These are phyloP conservation scores for Venturia oleaginea DNA, from an alignment of 2,329 filamentous ascomycete species.

Conservation along the genomic window DNA sequence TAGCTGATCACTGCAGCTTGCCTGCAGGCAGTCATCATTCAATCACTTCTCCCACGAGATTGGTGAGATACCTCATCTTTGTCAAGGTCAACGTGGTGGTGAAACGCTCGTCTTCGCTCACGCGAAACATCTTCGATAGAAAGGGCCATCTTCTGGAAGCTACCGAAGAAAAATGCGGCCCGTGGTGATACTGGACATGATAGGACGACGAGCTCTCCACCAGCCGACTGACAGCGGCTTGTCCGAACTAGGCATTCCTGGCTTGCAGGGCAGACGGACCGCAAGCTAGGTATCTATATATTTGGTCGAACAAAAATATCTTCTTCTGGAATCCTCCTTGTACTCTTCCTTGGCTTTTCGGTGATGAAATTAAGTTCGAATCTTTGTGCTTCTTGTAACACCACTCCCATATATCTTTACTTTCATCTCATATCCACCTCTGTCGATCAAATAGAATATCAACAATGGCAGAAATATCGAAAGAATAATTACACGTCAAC, in stretches of 20 bases:
- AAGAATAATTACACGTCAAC: too few relatives aligned
- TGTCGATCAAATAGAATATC: too few relatives aligned
- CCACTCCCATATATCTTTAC: too few relatives aligned
- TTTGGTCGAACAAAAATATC: too few relatives aligned
- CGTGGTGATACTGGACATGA: not conserved
- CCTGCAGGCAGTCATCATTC: not conserved
- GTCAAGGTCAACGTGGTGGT: not conserved
- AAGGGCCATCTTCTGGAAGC: not conserved
- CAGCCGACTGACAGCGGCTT: not conserved
- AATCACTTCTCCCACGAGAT: not conserved
- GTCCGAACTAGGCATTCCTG: not conserved
- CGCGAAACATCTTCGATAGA: not conserved
- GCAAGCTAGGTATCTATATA: too few relatives aligned
- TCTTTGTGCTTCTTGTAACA: too few relatives aligned
- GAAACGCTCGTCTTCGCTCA: not conserved
- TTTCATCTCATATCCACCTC: too few relatives aligned
- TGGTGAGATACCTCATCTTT: not conserved
- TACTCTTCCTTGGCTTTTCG: too few relatives aligned
- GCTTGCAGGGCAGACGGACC: too few relatives aligned
- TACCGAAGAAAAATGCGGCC: not conserved
- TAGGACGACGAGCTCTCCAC: not conserved
- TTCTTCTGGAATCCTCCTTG: too few relatives aligned
- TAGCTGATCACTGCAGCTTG: not conserved
- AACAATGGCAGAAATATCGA: too few relatives aligned
- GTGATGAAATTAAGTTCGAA: too few relatives aligned